A percentile compares a stretch with the other conserved stretches of the same genome.
Conservation (phyloP, 345 rosid genomes). For the Eutrema japonicum region DNA sequence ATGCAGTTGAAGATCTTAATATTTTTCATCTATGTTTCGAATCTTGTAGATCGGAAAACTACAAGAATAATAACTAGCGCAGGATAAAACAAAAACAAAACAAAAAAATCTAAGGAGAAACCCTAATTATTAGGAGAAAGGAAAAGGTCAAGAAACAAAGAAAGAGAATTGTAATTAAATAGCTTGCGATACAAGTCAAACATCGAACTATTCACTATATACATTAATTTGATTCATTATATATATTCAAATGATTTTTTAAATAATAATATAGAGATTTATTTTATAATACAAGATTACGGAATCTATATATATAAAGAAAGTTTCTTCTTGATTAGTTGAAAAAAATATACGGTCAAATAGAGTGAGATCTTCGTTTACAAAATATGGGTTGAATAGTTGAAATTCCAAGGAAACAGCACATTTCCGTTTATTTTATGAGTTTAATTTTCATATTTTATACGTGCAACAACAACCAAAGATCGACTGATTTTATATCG, state of each 20-base stretch:
- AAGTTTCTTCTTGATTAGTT: constrained; percentile 1
- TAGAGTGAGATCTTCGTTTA: constrained; percentile 23
- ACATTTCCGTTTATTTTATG: constrained; percentile 8
- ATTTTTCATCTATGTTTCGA: too few species aligned
- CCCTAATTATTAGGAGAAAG: too few species aligned
- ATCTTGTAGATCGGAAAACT: too few species aligned
- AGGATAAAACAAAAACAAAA: too few species aligned
- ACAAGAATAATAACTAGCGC: too few species aligned
- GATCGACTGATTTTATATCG: neutral
- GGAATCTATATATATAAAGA: neutral
- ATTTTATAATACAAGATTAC: constrained; percentile 1
- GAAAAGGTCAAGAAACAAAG: too few species aligned
- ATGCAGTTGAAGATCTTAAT: too few species aligned
- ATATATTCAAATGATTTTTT: too few species aligned
- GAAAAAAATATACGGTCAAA: constrained; percentile 19
- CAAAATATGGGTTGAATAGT: neutral
- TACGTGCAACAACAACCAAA: constrained; percentile 20
- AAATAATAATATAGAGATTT: too few species aligned
- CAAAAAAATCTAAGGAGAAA: too few species aligned
- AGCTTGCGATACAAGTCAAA: neutral
- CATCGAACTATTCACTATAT: neutral
- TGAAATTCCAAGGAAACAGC: constrained; percentile 4
- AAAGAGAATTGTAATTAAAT: too few species aligned
- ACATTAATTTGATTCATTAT: neutral
- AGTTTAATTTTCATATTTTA: constrained; percentile 11